Evolutionary conservation across 2,329 filamentous ascomycete genomes (phyloP).

Genomic region (Xylariaceae sp.): DNA sequence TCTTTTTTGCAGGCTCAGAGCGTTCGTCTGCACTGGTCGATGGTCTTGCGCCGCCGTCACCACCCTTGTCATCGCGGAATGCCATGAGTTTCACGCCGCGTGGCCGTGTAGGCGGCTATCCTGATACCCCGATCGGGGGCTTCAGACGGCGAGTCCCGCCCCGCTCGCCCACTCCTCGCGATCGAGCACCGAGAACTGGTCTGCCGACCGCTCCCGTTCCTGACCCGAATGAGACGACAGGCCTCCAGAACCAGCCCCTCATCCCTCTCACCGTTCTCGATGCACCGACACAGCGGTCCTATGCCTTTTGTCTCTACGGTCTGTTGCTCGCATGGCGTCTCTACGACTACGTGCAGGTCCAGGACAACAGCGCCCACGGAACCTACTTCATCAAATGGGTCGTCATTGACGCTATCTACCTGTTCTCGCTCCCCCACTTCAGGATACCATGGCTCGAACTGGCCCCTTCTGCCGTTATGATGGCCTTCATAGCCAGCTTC

Average conservation of each 20-base stretch:
- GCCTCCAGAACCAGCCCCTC: conserved; percentile 50
- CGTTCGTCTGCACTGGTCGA: neutral
- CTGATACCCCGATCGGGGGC: conserved; percentile 61
- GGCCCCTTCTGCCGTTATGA: conserved; percentile 66
- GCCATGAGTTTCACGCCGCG: conserved; percentile 77
- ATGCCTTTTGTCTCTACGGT: conserved; percentile 74
- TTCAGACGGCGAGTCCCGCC: conserved; percentile 33
- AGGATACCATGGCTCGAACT: conserved; percentile 97
- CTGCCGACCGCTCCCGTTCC: conserved; percentile 47
- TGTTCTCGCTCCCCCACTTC: conserved; percentile 80
- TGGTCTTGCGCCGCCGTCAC: conserved; percentile 20
- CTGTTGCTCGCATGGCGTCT: conserved; percentile 74
- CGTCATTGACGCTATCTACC: conserved; percentile 74
- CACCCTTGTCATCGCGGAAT: conserved; percentile 45
- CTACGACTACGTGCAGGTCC: conserved; percentile 75
- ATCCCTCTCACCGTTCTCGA: conserved; percentile 80
- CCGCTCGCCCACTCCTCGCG: conserved; percentile 18
- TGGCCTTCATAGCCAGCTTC: conserved; percentile 66
- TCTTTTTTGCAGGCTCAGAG: neutral
- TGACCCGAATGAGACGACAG: conserved; percentile 22
- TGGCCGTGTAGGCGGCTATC: conserved; percentile 75
- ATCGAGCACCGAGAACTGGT: conserved; percentile 4
- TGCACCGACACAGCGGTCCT: conserved; percentile 84
- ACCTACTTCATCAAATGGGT: conserved; percentile 93
- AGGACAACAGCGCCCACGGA: conserved; percentile 80